Base-by-base conservation (phyloP, 345 rosid genomes). In the Zanthoxylum bungeanum region DNA sequence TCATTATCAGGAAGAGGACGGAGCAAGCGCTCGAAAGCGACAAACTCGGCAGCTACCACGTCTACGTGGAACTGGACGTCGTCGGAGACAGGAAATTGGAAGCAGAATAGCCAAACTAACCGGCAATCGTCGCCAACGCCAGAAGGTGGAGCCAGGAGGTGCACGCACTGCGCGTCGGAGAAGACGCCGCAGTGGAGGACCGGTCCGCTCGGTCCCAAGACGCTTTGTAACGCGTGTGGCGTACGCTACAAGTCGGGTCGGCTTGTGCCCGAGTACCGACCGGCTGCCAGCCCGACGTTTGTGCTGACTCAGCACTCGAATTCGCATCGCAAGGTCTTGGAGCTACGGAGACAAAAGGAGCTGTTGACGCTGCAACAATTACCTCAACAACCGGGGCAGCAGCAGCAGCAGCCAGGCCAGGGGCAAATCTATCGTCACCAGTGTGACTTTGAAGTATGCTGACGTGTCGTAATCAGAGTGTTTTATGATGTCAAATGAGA, bases 181-280 rank as follows among this genome's bases (percentile, higher is more conserved):
- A 91, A 84, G 78, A 91, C 97, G 9, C 97, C 97, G 5, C 97
- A 91, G 69, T 91, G 97, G 97, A 75, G 97, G 56, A 84, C 97
- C 3, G 97, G 97, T 21, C 97, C 97, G 3, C 68, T 85, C 7
- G 97, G 97, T 1, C 97, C 97, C 2, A 91, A 91, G 80, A 87
- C 93, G 9, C 71, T 91, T 5, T 90, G 96, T 40, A 90, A 90
- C 60, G 93, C 93, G 0, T 91, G 97, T 25, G 97, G 97, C 4
- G 93, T 91, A n/a, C 86, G 91, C 74, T 91, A 77, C 77, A 91
- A 91, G 76, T 88, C 91, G 57, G 96, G 96, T 31, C 69, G 93
- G 52, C 88, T 90, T 17, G 96, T 90, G 27, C 96, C 96, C 44
- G 96, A 90, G 61, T 90, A 90, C 64, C 77, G 96, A 75, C 96